Evolutionary conservation across 225 moss, liverwort and hornwort genomes (phyloP).

Genomic region (Ulota crispa): DNA sequence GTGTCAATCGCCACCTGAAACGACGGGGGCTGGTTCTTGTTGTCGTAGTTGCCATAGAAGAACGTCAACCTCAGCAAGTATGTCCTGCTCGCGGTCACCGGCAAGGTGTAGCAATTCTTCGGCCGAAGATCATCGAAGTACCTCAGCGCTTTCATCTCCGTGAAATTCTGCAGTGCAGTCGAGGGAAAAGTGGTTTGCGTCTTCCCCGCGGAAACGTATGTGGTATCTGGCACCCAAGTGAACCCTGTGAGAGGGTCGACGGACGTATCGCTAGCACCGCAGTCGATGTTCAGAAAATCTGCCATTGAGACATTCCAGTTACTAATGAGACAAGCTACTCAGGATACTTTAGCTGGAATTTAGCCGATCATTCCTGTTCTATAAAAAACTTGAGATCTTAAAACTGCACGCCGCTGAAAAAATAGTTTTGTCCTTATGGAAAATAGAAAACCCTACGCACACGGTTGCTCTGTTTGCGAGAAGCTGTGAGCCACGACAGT

Average conservation of each 20-base stretch:
- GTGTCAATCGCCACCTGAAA: constrained; percentile 30
- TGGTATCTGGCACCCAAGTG: constrained; percentile 33
- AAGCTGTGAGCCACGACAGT: too few relatives aligned
- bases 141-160: constrained; percentile 18
- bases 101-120: constrained; percentile 35
- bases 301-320: neutral
- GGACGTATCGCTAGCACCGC: constrained; percentile 12
- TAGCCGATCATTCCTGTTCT: neutral
- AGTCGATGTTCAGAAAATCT: constrained; percentile 42
- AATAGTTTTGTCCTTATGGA: neutral
- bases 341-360: neutral
- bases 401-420: neutral
- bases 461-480: too few relatives aligned
- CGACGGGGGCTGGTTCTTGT: neutral
- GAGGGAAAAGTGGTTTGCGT: neutral
- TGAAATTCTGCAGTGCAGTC: neutral
- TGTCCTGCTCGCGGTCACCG: neutral
- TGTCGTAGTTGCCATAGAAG: constrained; percentile 35
- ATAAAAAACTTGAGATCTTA: neutral
- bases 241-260: constrained; percentile 10
- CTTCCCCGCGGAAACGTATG: constrained; percentile 28
- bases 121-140: constrained; percentile 27
- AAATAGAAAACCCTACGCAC: too few relatives aligned
- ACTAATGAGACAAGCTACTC: neutral
- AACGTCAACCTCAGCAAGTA: constrained; percentile 32